Percentiles rank a stretch among this genome's conserved stretches.
phyloP scores from a whole-genome alignment of 495 filamentous ascomycete species.

The Pseudevernia furfuracea region DNA sequence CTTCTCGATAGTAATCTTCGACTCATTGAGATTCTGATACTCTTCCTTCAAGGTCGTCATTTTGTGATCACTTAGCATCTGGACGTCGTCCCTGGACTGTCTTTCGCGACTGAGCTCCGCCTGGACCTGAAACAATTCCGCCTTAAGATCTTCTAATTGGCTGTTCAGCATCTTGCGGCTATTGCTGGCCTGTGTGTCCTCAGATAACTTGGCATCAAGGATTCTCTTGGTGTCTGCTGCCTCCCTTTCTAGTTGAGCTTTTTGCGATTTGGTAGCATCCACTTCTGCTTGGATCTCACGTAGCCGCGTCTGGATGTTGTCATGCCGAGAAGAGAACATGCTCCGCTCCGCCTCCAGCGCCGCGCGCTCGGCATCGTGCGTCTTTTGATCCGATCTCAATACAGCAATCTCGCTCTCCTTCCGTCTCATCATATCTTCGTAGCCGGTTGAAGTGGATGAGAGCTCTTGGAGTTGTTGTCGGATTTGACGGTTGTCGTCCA shows the following conservation, averaged over 20 bases:
- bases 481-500: constrained; percentile 75
- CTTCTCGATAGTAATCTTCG: constrained; percentile 96
- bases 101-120: constrained; percentile 83
- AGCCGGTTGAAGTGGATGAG: constrained; percentile 84
- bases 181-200: constrained; percentile 79
- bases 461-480: constrained; percentile 80
- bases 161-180: constrained; percentile 79
- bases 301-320: constrained; percentile 67
- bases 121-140: constrained; percentile 74
- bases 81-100: constrained; percentile 93
- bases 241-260: constrained; percentile 74
- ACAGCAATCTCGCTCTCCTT: constrained; percentile 92
- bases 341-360: constrained; percentile 67
- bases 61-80: constrained; percentile 85
- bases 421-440: constrained; percentile 82
- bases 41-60: constrained; percentile 73
- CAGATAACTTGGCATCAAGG: constrained; percentile 79
- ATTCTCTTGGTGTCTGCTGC: constrained; percentile 79
- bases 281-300: constrained; percentile 81
- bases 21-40: constrained; percentile 79
- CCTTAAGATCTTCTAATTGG: constrained; percentile 80
- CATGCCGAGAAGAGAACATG: constrained; percentile 62
- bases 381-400: constrained; percentile 73
- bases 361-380: constrained; percentile 67
- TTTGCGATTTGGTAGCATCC: constrained; percentile 78